Evolutionary conservation across 2,329 filamentous ascomycete species (phyloP).

Genomic region (Stagonosporopsis chrysanthemi): DNA sequence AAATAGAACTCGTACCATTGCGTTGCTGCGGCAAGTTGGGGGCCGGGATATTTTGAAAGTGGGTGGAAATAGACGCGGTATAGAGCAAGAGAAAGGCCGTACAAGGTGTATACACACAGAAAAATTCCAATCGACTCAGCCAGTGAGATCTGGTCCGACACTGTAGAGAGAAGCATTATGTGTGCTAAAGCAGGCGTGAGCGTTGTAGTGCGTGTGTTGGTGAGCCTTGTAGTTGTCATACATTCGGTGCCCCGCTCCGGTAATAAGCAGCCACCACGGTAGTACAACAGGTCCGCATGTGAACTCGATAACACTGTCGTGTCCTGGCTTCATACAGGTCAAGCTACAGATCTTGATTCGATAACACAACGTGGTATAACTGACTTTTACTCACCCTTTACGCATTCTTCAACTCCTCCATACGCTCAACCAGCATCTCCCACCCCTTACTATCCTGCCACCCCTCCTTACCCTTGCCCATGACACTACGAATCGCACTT

Average conservation of each 20-base stretch:
- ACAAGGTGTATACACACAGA: no score
- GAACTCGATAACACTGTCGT: no score
- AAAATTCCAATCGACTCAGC: no score
- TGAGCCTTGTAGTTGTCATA: no score
- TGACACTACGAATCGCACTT: conserved; percentile 81
- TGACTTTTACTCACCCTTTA: conserved; percentile 10
- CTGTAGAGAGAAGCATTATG: no score
- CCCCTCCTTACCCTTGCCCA: conserved; percentile 79
- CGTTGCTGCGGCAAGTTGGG: conserved; percentile 3
- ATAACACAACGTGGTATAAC: background rate
- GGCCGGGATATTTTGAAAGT: background rate
- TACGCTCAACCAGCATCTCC: conserved; percentile 63
- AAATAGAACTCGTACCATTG: conserved; percentile 5
- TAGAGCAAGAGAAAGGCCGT: background rate
- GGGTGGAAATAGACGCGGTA: conserved; percentile 4
- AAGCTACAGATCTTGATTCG: background rate
- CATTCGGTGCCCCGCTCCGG: no score
- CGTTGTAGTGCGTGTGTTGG: no score
- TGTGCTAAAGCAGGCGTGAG: no score
- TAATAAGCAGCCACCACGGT: no score
- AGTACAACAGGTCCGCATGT: background rate
- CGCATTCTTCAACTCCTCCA: conserved; percentile 53
- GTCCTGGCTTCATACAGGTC: no score
- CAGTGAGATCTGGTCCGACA: no score
- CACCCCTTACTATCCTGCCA: conserved; percentile 83